phyloP scores from a whole-genome alignment of 2,329 filamentous ascomycete species.

The Fusarium sp. region DNA sequence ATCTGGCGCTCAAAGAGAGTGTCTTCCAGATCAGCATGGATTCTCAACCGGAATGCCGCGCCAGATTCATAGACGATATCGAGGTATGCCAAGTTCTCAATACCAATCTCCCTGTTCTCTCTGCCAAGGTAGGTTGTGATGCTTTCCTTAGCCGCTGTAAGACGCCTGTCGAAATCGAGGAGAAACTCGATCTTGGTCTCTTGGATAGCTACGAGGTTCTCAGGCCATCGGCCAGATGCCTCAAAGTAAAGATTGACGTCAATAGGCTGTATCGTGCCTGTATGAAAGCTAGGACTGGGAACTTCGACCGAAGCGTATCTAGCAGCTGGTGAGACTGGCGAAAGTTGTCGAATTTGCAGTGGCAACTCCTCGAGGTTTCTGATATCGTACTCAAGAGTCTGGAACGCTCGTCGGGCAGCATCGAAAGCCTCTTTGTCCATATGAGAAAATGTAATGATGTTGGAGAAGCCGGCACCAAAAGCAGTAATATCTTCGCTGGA shows the following conservation, averaged over 20 bases:
- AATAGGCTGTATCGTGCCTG: slow-evolving; percentile 65
- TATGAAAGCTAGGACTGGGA: slow-evolving; percentile 56
- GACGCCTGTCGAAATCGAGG: slow-evolving; percentile 76
- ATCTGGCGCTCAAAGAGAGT: slow-evolving; percentile 81
- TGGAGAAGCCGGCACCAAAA: slow-evolving; percentile 63
- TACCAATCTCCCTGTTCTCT: slow-evolving; percentile 76
- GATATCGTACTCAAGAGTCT: slow-evolving; percentile 79
- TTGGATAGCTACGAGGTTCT: slow-evolving; percentile 90
- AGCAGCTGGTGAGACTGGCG: slow-evolving; percentile 76
- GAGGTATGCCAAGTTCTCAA: slow-evolving; percentile 83
- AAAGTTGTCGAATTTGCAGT: slow-evolving; percentile 84
- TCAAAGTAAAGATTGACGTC: slow-evolving; percentile 92
- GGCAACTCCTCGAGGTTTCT: slow-evolving; percentile 84
- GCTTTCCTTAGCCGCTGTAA: slow-evolving; percentile 70
- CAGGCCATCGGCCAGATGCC: slow-evolving; percentile 92
- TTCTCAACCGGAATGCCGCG: slow-evolving; percentile 82
- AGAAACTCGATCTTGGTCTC: slow-evolving; percentile 93
- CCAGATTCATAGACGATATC: slow-evolving; percentile 81
- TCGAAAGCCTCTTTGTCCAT: slow-evolving; percentile 72
- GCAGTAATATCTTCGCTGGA: slow-evolving; percentile 64
- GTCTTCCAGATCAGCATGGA: slow-evolving; percentile 90
- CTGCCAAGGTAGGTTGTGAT: slow-evolving; percentile 79
- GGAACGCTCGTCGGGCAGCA: slow-evolving; percentile 75
- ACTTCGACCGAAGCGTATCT: slow-evolving; percentile 74
- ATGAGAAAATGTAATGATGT: slow-evolving; percentile 58